Percentiles rank a stretch among this genome's conserved stretches.
Conservation (phyloP, 1,284 basidiomycete genomes). For the Crepidotus sp. region DNA sequence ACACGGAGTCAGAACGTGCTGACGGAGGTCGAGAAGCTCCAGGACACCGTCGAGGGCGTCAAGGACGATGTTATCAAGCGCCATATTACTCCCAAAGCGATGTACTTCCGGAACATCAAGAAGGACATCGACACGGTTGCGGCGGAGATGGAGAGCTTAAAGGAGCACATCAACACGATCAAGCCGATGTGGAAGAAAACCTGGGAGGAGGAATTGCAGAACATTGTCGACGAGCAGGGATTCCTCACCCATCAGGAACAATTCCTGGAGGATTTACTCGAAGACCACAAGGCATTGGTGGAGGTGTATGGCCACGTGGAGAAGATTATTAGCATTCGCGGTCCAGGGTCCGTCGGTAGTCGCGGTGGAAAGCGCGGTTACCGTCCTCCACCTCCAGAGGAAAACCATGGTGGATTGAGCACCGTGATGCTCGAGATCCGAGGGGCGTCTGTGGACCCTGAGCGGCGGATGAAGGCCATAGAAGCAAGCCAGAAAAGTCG, state of each 20-base stretch:
- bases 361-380: conserved; percentile 35
- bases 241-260: conserved; percentile 90
- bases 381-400: conserved; percentile 51
- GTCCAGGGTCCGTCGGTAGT: conserved; percentile 33
- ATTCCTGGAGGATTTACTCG: conserved; percentile 79
- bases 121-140: conserved; percentile 68
- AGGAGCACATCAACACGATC: conserved; percentile 80
- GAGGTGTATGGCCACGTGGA: conserved; percentile 85
- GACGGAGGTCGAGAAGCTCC: conserved; percentile 88
- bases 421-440: conserved; percentile 85
- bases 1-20: conserved; percentile 82
- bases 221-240: conserved; percentile 96
- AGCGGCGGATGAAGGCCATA: conserved; percentile 81
- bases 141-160: conserved; percentile 68
- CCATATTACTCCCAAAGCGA: conserved; percentile 76
- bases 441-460: conserved; percentile 73
- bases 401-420: conserved; percentile 53
- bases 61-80: conserved; percentile 90
- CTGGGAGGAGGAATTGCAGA: conserved; percentile 93
- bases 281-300: conserved; percentile 82
- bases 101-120: conserved; percentile 64
- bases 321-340: conserved; percentile 76
- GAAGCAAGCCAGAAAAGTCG: conserved; percentile 75
- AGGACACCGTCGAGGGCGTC: conserved; percentile 86
- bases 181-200: conserved; percentile 99